Evolutionary conservation across 2,329 filamentous ascomycete species (phyloP).

Genomic region (Elsinoe australis): DNA sequence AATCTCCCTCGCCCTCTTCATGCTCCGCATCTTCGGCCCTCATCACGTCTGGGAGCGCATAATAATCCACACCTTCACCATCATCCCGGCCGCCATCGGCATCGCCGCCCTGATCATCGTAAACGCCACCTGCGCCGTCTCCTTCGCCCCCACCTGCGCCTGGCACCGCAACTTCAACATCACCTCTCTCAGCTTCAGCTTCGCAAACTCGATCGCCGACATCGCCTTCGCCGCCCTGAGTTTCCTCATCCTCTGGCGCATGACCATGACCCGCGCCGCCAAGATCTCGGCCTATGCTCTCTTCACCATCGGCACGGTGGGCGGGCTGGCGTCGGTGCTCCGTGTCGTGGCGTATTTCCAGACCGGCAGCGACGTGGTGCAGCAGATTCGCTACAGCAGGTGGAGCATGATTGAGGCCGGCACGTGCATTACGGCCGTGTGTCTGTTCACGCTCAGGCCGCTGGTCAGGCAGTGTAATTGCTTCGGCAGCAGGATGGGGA

Average conservation of each 20-base stretch:
- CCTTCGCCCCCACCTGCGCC: not conserved
- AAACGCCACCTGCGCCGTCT: slow-evolving; percentile 11
- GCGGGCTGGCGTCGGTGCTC: slow-evolving; percentile 10
- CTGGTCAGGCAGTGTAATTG: slow-evolving; percentile 7
- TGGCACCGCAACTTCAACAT: slow-evolving; percentile 4
- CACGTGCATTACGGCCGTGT: slow-evolving; percentile 14
- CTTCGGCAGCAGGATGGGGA: slow-evolving; percentile 9
- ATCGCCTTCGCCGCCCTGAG: slow-evolving; percentile 8
- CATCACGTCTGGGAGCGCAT: slow-evolving; percentile 13
- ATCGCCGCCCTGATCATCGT: slow-evolving; percentile 2
- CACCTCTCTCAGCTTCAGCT: not conserved
- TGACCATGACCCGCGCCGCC: slow-evolving; percentile 16
- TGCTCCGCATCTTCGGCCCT: slow-evolving; percentile 35
- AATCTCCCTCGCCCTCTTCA: slow-evolving; percentile 40
- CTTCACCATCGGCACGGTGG: slow-evolving; percentile 5
- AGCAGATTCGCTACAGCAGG: slow-evolving; percentile 12
- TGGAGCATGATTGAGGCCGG: slow-evolving; percentile 17
- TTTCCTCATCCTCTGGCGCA: slow-evolving; percentile 15
- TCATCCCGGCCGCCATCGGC: slow-evolving; percentile 8
- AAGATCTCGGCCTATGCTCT: slow-evolving; percentile 1
- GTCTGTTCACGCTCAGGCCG: slow-evolving; percentile 14
- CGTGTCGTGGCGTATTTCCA: slow-evolving; percentile 10
- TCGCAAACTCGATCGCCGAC: slow-evolving; percentile 14
- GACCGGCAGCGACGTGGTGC: slow-evolving; percentile 1
- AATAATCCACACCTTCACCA: slow-evolving; percentile 10